Conservation (phyloP, 495 filamentous ascomycete genomes). For the Hypoxylon rickii region DNA sequence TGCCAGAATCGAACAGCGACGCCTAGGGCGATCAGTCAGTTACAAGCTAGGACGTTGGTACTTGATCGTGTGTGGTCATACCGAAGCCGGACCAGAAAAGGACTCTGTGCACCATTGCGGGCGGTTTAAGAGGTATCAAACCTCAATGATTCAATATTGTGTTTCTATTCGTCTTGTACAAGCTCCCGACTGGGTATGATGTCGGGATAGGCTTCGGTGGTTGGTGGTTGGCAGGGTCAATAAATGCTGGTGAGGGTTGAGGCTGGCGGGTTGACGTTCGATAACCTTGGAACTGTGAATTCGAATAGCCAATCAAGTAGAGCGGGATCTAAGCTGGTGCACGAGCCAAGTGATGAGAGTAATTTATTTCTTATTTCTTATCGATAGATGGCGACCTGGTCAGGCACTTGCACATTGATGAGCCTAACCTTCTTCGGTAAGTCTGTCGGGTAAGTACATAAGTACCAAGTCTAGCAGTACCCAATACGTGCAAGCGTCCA, state of each 20-base stretch:
- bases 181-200: constrained; percentile 2
- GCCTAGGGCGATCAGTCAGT: constrained; percentile 57
- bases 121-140: constrained; percentile 14
- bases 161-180: constrained; percentile 7
- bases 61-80: constrained; percentile 50
- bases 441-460: no score
- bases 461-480: no score
- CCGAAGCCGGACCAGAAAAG: constrained; percentile 98
- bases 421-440: no score
- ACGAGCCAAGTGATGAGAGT: constrained; percentile 14
- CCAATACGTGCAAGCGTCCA: no score
- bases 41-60: constrained; percentile 8
- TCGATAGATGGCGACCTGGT: no score
- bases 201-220: constrained; percentile 1
- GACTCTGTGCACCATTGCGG: constrained; percentile 69
- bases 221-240: not conserved
- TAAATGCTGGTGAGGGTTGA: not conserved
- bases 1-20: constrained; percentile 90
- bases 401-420: no score
- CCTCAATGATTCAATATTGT: no score
- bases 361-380: no score
- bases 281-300: constrained; percentile 19
- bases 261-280: constrained; percentile 23
- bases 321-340: constrained; percentile 18
- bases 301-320: constrained; percentile 25